phyloP scores from a whole-genome alignment of 257 asterid species.

The Nicotiana otophora region DNA sequence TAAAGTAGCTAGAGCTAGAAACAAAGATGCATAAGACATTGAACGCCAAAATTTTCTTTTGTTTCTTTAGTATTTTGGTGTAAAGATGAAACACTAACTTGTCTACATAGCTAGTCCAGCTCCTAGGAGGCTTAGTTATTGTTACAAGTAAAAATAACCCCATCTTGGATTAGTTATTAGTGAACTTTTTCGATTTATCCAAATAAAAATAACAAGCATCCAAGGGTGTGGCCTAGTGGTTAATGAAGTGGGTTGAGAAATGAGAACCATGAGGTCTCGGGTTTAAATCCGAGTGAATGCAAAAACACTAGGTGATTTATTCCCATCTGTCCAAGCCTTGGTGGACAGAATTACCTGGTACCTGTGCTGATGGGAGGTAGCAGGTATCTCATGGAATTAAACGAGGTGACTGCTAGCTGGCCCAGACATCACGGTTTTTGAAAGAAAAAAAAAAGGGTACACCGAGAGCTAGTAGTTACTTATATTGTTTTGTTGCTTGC shows the following conservation, averaged over 20 bases:
- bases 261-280: no score
- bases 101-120: background rate
- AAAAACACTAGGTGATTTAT: no score
- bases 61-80: background rate
- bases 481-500: background rate
- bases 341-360: no score
- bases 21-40: background rate
- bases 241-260: no score
- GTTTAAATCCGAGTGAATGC: no score
- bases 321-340: no score
- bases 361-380: no score
- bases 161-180: background rate
- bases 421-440: no score
- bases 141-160: background rate
- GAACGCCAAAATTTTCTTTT: background rate
- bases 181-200: background rate
- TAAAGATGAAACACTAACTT: background rate
- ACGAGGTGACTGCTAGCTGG: no score
- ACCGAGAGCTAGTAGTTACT: background rate
- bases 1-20: constrained; percentile 2
- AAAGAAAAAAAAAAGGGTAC: background rate
- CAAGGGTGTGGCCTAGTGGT: no score
- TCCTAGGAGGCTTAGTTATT: background rate
- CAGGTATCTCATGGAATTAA: no score
- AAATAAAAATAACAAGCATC: background rate